Percentiles rank a stretch among this genome's conserved stretches.
Evolutionary conservation across 202 grass and related monocot species (phyloP).

Genomic region (Carex arenaria): DNA sequence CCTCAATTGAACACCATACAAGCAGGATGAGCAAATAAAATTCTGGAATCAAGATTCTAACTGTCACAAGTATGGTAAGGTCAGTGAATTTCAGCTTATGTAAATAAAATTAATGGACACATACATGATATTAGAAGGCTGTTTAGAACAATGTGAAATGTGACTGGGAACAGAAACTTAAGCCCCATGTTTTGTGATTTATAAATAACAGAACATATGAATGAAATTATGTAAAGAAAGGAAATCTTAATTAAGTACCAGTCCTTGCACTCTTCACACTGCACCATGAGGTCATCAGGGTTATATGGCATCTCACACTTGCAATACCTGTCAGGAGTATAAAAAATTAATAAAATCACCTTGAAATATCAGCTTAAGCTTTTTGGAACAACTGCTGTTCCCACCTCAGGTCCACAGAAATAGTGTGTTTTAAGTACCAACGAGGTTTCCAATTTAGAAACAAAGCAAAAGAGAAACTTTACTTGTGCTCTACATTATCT

Average conservation of each 20-base stretch:
- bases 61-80: not conserved
- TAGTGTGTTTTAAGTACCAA: not conserved
- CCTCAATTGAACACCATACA: not conserved
- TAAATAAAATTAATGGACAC: not conserved
- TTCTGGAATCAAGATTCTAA: not conserved
- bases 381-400: not conserved
- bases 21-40: not conserved
- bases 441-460: not conserved
- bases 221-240: not conserved
- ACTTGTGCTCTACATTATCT: not conserved
- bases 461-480: not conserved
- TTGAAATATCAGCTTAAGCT: not conserved
- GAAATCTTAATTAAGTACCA: slow-evolving; percentile 36
- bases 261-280: slow-evolving; percentile 88
- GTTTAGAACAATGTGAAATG: not conserved
- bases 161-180: not conserved
- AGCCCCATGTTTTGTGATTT: not conserved
- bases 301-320: slow-evolving; percentile 97
- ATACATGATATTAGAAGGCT: not conserved
- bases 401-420: not conserved
- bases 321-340: slow-evolving; percentile 51
- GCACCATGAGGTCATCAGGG: slow-evolving; percentile 89
- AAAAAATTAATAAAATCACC: not conserved
- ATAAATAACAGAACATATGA: not conserved
- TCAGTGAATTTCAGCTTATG: not conserved